These are phyloP conservation scores for Solanum rostratum DNA, from an alignment of 257 asterid genomes.

Conservation along the genomic window DNA sequence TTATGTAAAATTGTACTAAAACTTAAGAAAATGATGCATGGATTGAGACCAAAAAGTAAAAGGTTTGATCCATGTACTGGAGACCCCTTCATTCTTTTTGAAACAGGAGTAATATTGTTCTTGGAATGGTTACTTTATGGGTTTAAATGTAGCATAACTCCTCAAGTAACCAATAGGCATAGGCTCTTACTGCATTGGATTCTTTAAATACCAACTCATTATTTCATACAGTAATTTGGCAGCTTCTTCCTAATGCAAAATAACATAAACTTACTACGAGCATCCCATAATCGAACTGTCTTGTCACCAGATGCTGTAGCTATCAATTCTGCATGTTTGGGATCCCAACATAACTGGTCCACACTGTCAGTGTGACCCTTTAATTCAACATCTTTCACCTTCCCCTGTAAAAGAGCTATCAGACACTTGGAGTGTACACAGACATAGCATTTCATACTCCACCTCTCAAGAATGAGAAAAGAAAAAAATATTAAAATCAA, in stretches of 20 bases:
- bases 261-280: slow-evolving; percentile 64
- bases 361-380: slow-evolving; percentile 97
- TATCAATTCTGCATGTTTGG: slow-evolving; percentile 87
- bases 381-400: slow-evolving; percentile 82
- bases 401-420: slow-evolving; percentile 40
- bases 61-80: not conserved
- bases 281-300: slow-evolving; percentile 99
- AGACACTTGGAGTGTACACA: not conserved
- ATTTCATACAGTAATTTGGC: not conserved
- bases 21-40: not conserved
- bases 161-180: not conserved
- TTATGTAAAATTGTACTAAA: not conserved
- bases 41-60: not conserved
- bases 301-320: slow-evolving; percentile 99
- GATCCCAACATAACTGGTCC: slow-evolving; percentile 99
- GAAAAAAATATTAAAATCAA: not conserved
- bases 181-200: not conserved
- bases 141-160: not conserved
- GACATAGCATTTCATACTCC: not conserved
- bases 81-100: not conserved
- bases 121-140: not conserved
- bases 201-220: not conserved
- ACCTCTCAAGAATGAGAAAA: not conserved
- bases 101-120: not conserved
- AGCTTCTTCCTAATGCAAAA: not conserved